phyloP scores from a whole-genome alignment of 306 rosid species.

The Casuarina glauca region DNA sequence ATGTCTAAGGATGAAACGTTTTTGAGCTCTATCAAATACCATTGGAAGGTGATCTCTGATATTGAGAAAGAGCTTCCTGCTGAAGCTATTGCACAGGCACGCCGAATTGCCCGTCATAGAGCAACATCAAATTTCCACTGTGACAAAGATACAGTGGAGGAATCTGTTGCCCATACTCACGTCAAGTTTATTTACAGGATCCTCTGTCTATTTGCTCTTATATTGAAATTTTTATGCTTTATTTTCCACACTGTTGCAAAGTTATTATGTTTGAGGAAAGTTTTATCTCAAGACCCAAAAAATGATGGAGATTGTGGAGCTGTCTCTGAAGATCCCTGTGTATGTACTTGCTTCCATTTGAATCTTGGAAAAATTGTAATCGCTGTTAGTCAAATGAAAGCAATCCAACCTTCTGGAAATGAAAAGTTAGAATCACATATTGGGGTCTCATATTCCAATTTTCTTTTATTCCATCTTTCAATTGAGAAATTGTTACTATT shows the following conservation, averaged over 20 bases:
- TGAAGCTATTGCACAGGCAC: slow-evolving; percentile 75
- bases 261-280: slow-evolving; percentile 28
- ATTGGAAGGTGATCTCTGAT: slow-evolving; percentile 63
- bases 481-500: slow-evolving; percentile 49
- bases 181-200: slow-evolving; percentile 38
- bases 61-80: slow-evolving; percentile 72
- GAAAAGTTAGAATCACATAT: slow-evolving; percentile 54
- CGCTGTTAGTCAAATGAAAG: slow-evolving; percentile 44
- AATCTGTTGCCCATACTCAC: slow-evolving; percentile 14
- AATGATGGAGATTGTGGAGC: slow-evolving; percentile 37
- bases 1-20: slow-evolving; percentile 44
- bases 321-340: slow-evolving; percentile 36
- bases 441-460: slow-evolving; percentile 48
- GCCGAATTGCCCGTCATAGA: slow-evolving; percentile 77
- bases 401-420: slow-evolving; percentile 47
- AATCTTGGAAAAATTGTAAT: slow-evolving; percentile 60
- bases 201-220: slow-evolving; percentile 33
- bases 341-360: slow-evolving; percentile 48
- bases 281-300: slow-evolving; percentile 39
- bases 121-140: slow-evolving; percentile 51
- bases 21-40: slow-evolving; percentile 46
- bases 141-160: slow-evolving; percentile 28
- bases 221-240: slow-evolving; percentile 49
- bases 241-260: slow-evolving; percentile 32
- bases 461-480: slow-evolving; percentile 45